Evolutionary conservation across 1,284 basidiomycete genomes (phyloP), one percentile per base, ranked within the genome.

Genomic region (Pterula multifida): DNA sequence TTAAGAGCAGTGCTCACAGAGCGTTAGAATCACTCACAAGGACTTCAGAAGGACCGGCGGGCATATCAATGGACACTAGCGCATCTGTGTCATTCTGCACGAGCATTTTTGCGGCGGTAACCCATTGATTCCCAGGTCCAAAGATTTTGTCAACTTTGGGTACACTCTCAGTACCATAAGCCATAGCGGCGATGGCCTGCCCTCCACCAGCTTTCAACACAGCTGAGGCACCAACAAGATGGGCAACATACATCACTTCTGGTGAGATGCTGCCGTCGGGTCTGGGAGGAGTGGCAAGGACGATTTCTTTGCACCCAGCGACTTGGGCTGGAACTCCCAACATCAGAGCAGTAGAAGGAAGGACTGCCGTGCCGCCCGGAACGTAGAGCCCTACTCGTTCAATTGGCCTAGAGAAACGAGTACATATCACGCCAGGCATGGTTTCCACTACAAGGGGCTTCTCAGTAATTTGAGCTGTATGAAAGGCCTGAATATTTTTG

Each of bases 111-210:
- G 95, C 95, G 1, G 96, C 96, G 0, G 95, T 98, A 23, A 99
- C 96, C 87, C 95, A 99, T 65, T 98, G 96, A 65, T 98, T 98
- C 22, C 96, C 96, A 2, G 96, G 96, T 17, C 96, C 96, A 60
- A 97, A 96, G 58, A 98, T 95, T 70, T 97, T 99, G 75, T 98
- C 96, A 15, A 98, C 96, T 69, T 99, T 98, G n/a, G 93, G 92
- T 4, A 95, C 92, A 2, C 85, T 85, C 62, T 86, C 74, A 3
- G 96, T 98, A 13, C 96, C 96, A 65, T 98, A 98, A 1, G 96
- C 96, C 68, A 99, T 75, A 0, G 93, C 95, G 13, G 92, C 91
- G n/a, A 98, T 81, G 1, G 96, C 96, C 64, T 99, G 96, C 2
- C 90, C 96, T 26, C 96, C 96, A 45, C 96, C 96, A 3, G 93